phyloP scores from a whole-genome alignment of 495 filamentous ascomycete genomes.

The Aspergillus homomorphus region DNA sequence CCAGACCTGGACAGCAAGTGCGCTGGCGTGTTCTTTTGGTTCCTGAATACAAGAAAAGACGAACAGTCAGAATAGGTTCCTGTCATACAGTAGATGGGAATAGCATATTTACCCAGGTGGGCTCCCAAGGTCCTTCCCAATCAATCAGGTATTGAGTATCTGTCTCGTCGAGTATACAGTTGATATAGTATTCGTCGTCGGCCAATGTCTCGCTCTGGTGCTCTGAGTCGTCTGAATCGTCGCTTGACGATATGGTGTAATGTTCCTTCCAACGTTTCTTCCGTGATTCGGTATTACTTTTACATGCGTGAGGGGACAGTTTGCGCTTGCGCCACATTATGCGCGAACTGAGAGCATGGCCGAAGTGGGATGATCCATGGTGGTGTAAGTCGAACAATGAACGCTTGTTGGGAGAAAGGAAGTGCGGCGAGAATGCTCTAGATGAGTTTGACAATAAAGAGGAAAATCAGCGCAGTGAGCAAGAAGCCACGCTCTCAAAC shows the following conservation, averaged over 20 bases:
- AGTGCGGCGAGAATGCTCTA: not conserved
- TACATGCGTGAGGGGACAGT: constrained; percentile 11
- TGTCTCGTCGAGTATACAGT: constrained; percentile 40
- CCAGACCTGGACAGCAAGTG: constrained; percentile 33
- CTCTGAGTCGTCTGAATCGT: constrained; percentile 15
- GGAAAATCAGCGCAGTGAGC: too few relatives aligned
- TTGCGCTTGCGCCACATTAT: constrained; percentile 28
- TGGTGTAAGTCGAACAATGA: constrained; percentile 8
- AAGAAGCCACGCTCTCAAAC: too few relatives aligned
- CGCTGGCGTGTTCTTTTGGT: constrained; percentile 40
- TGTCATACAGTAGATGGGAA: not conserved
- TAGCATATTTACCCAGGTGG: constrained; percentile 42
- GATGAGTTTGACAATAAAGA: not conserved
- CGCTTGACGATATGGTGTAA: constrained; percentile 13
- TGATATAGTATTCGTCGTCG: constrained; percentile 35
- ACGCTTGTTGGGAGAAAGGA: not conserved
- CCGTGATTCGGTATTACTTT: constrained; percentile 6
- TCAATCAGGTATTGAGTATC: constrained; percentile 41
- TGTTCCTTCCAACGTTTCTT: constrained; percentile 9
- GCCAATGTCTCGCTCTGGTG: constrained; percentile 12
- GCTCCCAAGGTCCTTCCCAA: constrained; percentile 38
- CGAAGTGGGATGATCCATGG: constrained; percentile 18
- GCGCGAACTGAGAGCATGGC: constrained; percentile 19
- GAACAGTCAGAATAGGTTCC: not conserved
- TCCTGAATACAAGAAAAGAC: constrained; percentile 27